Percentiles rank a stretch among this genome's conserved stretches.
These are phyloP conservation scores for Geranomyces michiganensis DNA, from an alignment of 192 early-diverging fungal genomes.

Conservation along the genomic window DNA sequence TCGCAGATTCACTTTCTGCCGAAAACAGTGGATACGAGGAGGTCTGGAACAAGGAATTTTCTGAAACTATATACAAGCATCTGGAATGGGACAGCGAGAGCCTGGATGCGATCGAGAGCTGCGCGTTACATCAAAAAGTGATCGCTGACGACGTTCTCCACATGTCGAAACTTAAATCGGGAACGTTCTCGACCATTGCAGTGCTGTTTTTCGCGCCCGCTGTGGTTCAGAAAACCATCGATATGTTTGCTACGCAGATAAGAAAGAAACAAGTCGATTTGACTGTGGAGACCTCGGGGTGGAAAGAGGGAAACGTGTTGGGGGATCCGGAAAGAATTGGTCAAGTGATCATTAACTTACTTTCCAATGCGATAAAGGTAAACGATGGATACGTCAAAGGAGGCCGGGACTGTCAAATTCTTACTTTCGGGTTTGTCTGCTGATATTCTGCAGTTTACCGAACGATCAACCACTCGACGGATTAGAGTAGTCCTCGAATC, in stretches of 20 bases:
- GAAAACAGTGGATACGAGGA: neutral
- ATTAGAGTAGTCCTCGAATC: neutral
- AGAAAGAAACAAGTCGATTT: neutral
- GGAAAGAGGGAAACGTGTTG: constrained; percentile 1
- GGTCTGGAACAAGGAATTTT: neutral
- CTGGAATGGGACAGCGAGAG: constrained; percentile 18
- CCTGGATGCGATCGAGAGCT: constrained; percentile 31
- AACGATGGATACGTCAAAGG: too few relatives aligned
- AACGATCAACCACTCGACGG: neutral
- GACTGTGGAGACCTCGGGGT: neutral
- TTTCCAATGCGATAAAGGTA: neutral
- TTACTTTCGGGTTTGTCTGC: too few relatives aligned
- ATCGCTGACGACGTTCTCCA: constrained; percentile 36
- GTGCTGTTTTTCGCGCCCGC: neutral
- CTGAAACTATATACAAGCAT: neutral
- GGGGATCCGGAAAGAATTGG: constrained; percentile 18
- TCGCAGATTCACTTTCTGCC: neutral
- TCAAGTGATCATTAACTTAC: constrained; percentile 18
- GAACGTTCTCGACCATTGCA: neutral
- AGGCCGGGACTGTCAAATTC: too few relatives aligned
- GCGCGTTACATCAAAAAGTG: constrained; percentile 33
- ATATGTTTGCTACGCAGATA: constrained; percentile 10
- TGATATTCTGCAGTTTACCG: too few relatives aligned
- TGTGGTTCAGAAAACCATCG: neutral
- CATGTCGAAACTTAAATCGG: constrained; percentile 22